phyloP scores from a whole-genome alignment of 2,329 filamentous ascomycete species.

The Penicillium sp. region DNA sequence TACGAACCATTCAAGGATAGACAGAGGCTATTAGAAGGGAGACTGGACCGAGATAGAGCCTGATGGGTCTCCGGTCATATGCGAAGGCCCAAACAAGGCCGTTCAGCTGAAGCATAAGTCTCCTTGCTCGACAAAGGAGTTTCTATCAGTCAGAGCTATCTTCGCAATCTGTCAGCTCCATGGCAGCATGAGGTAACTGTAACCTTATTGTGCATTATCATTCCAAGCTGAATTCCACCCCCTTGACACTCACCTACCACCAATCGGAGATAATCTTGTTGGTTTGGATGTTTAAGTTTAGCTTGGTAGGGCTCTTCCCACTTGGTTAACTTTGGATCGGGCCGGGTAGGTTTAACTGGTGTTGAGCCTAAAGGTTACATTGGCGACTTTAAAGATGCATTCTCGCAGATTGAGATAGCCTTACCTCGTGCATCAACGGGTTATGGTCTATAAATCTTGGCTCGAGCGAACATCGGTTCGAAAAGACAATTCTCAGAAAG shows the following conservation, averaged over 20 bases:
- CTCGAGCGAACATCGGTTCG: not conserved
- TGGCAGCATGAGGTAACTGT: not conserved
- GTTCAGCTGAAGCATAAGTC: not conserved
- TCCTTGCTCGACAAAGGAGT: conserved; percentile 2
- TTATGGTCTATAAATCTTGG: no score
- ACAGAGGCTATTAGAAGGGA: no score
- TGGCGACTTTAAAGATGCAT: not conserved
- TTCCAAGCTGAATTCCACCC: conserved; percentile 2
- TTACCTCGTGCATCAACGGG: no score
- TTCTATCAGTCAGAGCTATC: not conserved
- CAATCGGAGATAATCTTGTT: not conserved
- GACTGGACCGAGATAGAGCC: no score
- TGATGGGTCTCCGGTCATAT: not conserved
- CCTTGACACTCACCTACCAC: not conserved
- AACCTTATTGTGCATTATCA: conserved; percentile 1
- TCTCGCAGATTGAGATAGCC: no score
- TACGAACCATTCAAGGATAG: no score
- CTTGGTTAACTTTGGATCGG: not conserved
- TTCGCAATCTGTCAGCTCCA: not conserved
- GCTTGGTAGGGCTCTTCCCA: not conserved
- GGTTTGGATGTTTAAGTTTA: not conserved
- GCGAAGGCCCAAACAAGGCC: not conserved
- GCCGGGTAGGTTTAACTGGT: not conserved
- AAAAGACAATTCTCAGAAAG: not conserved
- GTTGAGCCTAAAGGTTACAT: not conserved